phyloP scores from a whole-genome alignment of 1,284 basidiomycete species.

The Ceratobasidium sp. region DNA sequence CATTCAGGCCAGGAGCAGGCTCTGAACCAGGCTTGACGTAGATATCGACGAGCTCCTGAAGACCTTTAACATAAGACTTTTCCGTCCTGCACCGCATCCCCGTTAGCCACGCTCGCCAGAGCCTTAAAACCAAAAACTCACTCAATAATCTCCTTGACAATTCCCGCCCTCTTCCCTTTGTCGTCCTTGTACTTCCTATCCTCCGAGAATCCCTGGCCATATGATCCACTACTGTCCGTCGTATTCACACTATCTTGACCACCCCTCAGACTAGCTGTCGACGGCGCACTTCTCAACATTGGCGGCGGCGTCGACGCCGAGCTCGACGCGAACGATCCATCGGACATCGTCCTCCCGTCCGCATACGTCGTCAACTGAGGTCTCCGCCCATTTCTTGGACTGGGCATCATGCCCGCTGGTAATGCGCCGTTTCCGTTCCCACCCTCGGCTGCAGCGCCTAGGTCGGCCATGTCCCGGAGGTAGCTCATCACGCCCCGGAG shows the following conservation, averaged over 20 bases:
- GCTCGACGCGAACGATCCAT: conserved; percentile 45
- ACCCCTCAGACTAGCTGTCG: conserved; percentile 45
- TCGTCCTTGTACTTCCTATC: conserved; percentile 91
- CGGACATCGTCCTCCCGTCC: conserved; percentile 35
- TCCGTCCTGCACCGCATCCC: conserved; percentile 73
- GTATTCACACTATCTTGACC: conserved; percentile 43
- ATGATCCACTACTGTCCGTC: conserved; percentile 46
- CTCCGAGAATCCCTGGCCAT: conserved; percentile 54
- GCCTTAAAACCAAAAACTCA: conserved; percentile 57
- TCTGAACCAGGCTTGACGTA: conserved; percentile 90
- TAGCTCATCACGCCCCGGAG: conserved; percentile 94
- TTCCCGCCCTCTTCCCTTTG: conserved; percentile 77
- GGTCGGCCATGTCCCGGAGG: conserved; percentile 92
- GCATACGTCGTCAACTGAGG: conserved; percentile 37
- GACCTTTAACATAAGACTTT: conserved; percentile 91
- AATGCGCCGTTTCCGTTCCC: not conserved
- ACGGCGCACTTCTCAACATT: conserved; percentile 44
- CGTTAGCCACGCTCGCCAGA: conserved; percentile 45
- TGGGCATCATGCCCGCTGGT: not conserved
- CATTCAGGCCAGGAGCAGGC: conserved; percentile 61
- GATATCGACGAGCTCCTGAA: conserved; percentile 93
- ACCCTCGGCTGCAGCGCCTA: conserved; percentile 57
- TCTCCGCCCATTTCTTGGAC: not conserved
- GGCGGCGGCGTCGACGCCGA: conserved; percentile 38
- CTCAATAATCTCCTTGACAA: conserved; percentile 88